These are phyloP conservation scores for Favolaschia claudopus DNA, from an alignment of 768 basidiomycete genomes.

Conservation along the genomic window DNA sequence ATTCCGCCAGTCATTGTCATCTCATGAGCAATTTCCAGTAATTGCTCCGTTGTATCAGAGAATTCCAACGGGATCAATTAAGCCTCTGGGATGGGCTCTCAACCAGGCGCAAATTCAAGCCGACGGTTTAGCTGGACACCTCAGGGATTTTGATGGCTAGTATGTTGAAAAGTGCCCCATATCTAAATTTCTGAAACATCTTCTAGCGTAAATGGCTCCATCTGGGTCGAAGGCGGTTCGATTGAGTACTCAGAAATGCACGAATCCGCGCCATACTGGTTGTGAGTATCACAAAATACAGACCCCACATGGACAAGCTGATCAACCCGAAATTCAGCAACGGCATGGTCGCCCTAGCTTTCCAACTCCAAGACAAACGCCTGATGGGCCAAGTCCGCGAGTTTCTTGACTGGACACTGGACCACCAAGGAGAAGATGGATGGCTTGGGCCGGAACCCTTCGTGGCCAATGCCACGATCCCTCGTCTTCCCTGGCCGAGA, in stretches of 20 bases:
- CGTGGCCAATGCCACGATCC: conserved; percentile 43
- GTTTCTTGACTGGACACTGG: conserved; percentile 49
- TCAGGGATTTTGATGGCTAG: conserved; percentile 51
- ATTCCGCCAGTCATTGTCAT: background rate
- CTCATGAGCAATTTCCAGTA: conserved; percentile 36
- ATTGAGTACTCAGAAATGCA: conserved; percentile 55
- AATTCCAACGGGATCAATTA: conserved; percentile 45
- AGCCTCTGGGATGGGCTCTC: conserved; percentile 48
- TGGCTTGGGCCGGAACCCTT: conserved; percentile 52
- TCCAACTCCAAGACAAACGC: conserved; percentile 46
- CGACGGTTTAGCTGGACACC: conserved; percentile 48
- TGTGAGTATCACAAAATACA: conserved; percentile 37
- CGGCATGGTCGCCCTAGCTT: conserved; percentile 50
- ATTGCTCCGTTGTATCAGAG: conserved; percentile 39
- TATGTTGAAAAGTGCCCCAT: conserved; percentile 20
- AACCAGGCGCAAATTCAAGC: conserved; percentile 51
- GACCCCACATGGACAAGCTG: background rate
- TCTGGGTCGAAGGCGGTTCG: conserved; percentile 50
- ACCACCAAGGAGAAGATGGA: conserved; percentile 45
- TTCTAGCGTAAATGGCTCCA: conserved; percentile 48
- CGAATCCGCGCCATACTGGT: conserved; percentile 52
- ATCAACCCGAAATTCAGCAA: conserved; percentile 35
- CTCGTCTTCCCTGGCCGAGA: conserved; percentile 51
- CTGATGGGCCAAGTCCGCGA: conserved; percentile 46
- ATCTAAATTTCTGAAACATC: background rate